Base-by-base conservation (phyloP, 768 basidiomycete species). In the Hebeloma cylindrosporum region DNA sequence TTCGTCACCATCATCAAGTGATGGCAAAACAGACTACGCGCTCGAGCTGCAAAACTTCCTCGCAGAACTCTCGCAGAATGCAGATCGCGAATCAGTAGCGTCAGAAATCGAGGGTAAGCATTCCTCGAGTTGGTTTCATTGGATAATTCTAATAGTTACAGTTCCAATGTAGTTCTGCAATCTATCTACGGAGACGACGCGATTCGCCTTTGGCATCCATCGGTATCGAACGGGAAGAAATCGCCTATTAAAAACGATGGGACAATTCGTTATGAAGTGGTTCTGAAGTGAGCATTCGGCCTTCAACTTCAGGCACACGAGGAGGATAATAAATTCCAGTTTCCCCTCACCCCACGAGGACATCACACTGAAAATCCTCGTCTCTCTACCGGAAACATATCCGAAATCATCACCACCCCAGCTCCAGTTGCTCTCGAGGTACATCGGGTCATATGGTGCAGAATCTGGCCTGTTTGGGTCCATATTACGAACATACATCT, bases 361-460 rank as follows among this genome's bases (percentile, higher is more conserved):
- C 13, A 58, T 81, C 21, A 64, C 74, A 5, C 63, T 82, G 34
- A 73, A 72, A 40, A 54, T 83, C 27, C 69, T 84, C 5, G 78
- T 88, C 27, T 82, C 82, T 8, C 63, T 85, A 3, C 75, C 80
- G 5, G 60, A 60, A 34, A 61, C 68, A 5, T 94, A 94, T 59
- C 92, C 92, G 0, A 60, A 74, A 1, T 64, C 73, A 2, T 74
- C 80, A 0, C 79, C 89, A 2, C 91, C 92, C 1, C 88, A 91
- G 56, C 72, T 93, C 0, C 92, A 93, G 58, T 79, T 93, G 0
- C 77, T 93, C 20, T 92, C 89, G 3, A 81, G 81, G 17, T 94
- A 93, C 64, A 70, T 94, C 35, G 89, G 89, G 2, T 72, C 86
- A 2, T 93, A 83, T 57, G 81, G 85, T 14, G 83, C 86, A 1